Percentiles rank a stretch among this genome's conserved stretches.
Conservation (phyloP, 768 basidiomycete genomes). For the Serendipita indica region DNA sequence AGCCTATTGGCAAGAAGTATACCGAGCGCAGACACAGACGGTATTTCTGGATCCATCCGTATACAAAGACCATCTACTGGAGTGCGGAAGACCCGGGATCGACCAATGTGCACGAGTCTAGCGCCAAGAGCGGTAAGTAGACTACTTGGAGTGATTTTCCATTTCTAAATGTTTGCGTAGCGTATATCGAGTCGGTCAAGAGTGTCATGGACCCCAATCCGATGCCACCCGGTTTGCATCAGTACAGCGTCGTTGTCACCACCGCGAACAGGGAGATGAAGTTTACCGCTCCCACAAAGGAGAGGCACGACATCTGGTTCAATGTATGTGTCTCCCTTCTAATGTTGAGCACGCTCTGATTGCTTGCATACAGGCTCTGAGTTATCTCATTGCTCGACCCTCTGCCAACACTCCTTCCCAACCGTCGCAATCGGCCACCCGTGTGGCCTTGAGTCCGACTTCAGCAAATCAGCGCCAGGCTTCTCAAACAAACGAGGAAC, state of each 20-base stretch:
- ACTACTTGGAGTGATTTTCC: slow-evolving; percentile 11
- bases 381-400: slow-evolving; percentile 77
- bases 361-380: slow-evolving; percentile 50
- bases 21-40: slow-evolving; percentile 81
- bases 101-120: slow-evolving; percentile 73
- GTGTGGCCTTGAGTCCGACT: not conserved
- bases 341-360: slow-evolving; percentile 11
- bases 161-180: slow-evolving; percentile 27
- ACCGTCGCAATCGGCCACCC: slow-evolving; percentile 15
- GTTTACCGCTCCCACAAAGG: slow-evolving; percentile 90
- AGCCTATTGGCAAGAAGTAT: slow-evolving; percentile 76
- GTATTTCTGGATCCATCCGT: slow-evolving; percentile 99
- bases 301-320: slow-evolving; percentile 94
- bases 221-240: slow-evolving; percentile 85
- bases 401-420: slow-evolving; percentile 20
- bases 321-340: slow-evolving; percentile 38
- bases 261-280: slow-evolving; percentile 96
- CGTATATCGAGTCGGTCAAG: slow-evolving; percentile 85
- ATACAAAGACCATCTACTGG: slow-evolving; percentile 97
- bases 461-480: slow-evolving; percentile 17
- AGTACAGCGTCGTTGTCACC: slow-evolving; percentile 83
- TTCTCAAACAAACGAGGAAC: slow-evolving; percentile 12
- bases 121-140: slow-evolving; percentile 90
- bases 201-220: slow-evolving; percentile 90
- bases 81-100: slow-evolving; percentile 88